Evolutionary conservation across 225 moss, liverwort and hornwort species (phyloP), one percentile per base, ranked within the genome.

Genomic region (Pseudisothecium myosuroides): DNA sequence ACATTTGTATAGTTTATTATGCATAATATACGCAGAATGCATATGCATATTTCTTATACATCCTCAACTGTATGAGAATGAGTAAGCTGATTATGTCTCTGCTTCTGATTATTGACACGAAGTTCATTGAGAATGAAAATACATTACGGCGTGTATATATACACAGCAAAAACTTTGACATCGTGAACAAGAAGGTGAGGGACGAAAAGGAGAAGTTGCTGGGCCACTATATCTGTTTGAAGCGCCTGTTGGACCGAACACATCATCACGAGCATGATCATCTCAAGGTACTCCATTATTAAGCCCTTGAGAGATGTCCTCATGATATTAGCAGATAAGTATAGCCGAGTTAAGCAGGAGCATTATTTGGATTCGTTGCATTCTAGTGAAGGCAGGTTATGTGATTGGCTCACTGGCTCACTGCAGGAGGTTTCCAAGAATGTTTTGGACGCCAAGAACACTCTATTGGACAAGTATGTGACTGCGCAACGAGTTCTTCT

Each of bases 171-270:
- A 95, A 95, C 59, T 97, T 96, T 95, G 95, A 96, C 66, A 80
- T 86, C 17, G 88, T 92, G 39, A 98, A 96, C 66, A 95, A 93
- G 77, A 89, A 93, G 20, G 88, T 98, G n/a, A 92, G 86, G 77
- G 94, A 96, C 29, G 97, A 98, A 73, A 98, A 95, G 66, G 97
- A 97, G 60, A 83, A 87, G 59, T 93, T 97, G 72, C 91, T 96
- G 74, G 92, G 91, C 28, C 96, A 97, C 74, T 98, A 97, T 65
- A 92, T 89, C 82, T 88, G 87, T 85, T 93, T 97, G 58, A 98
- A 97, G 87, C 89, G 83, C 22, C 79, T 93, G 29, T 91, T 98
- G 84, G 92, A 94, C 56, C 89, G 49, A 73, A 93, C 93, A 86
- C 94, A 95, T 39, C 89, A 89, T 49, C 91, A 93, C 6, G 98